Conservation (phyloP, 805 yeast genomes). For the Kazachstania taianensis region DNA sequence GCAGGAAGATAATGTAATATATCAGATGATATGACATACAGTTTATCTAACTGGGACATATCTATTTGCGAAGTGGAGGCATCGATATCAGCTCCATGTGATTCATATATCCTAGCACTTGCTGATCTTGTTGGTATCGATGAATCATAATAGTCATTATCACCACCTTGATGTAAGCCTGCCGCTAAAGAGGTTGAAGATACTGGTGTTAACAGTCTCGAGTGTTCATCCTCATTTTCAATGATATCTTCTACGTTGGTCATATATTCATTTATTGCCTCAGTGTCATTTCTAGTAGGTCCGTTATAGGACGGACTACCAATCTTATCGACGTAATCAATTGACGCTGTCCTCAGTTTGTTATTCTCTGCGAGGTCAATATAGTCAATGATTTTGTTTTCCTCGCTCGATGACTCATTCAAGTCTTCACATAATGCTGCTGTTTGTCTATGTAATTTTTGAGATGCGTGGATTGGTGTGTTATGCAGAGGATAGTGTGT, state of each 20-base stretch:
- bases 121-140: background rate
- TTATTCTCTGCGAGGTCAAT: conserved; percentile 9
- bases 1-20: conserved; percentile 45
- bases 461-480: conserved; percentile 20
- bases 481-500: conserved; percentile 3
- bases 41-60: conserved; percentile 1
- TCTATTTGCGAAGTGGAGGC: background rate
- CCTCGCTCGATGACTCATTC: conserved; percentile 13
- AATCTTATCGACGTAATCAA: conserved; percentile 1
- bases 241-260: conserved; percentile 1
- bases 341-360: conserved; percentile 2
- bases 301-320: background rate
- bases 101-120: background rate
- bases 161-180: background rate
- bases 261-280: background rate
- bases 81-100: background rate
- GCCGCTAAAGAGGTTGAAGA: conserved; percentile 6
- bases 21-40: conserved; percentile 4
- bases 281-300: background rate
- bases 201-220: conserved; percentile 10
- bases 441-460: conserved; percentile 25
- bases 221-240: conserved; percentile 4
- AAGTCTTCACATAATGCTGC: conserved; percentile 27
- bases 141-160: background rate
- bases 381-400: conserved; percentile 6